Base-by-base conservation (phyloP, 768 basidiomycete genomes). In the Hygrophorus pudorinus region DNA sequence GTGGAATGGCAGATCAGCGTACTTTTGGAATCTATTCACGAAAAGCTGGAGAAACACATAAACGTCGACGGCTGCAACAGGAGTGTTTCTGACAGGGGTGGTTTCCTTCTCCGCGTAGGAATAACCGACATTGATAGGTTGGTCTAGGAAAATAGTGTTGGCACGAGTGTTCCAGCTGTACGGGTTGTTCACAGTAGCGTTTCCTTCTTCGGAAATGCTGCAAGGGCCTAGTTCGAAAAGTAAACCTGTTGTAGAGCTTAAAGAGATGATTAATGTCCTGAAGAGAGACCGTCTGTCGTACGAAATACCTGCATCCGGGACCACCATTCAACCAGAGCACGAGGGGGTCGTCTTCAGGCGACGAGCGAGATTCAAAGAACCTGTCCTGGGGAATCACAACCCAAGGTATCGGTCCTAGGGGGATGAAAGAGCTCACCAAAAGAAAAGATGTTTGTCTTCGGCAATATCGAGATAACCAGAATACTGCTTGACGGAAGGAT, bases 211-310 rank as follows among this genome's bases (percentile, higher is more conserved):
- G 13, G 73, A 64, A 48, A 97, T 70, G 21, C 63, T 65, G 63
- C 94, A 97, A 0, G 94, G 92, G 0, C 94, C 94, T 14, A 94
- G 79, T 57, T 97, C 92, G 53, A 94, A 88, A 11, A 98, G 68
- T 16, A 96, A 74, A 8, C 93, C 93, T 1, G 87, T 85, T 24
- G 16, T 24, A 18, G 11, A 17, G 27, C 4, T 20, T 28, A 3
- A 35, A 24, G 12, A 13, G n/a, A 44, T 44, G 14, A 14, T 6
- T 14, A 35, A 11, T n/a, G n/a, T 17, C 12, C 11, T 17, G 34
- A 24, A 28, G 8, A 12, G 18, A n/a, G 7, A 24, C 3, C 24
- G 7, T 24, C 7, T 24, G 24, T 24, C 24, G 24, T 3, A 24
- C 24, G 7, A 24, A 24, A 24, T 24, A 24, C 44, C 76, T 79